A percentile compares a stretch with the other conserved stretches of the same genome.
phyloP scores from a whole-genome alignment of 805 yeast genomes.

The Jamesozyma lodderae region DNA sequence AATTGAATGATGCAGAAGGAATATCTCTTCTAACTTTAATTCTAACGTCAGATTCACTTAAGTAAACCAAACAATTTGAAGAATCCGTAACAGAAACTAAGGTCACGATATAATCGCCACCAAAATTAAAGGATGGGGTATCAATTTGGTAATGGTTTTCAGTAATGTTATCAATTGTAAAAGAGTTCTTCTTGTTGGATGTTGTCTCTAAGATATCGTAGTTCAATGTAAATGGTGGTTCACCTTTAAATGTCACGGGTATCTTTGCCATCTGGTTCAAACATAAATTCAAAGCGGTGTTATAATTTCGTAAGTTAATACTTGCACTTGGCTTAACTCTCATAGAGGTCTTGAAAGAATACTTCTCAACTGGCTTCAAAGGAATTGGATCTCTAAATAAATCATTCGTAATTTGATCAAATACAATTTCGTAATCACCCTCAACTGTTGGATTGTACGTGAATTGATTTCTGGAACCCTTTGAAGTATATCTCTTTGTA shows the following conservation, averaged over 20 bases:
- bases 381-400: constrained; percentile 41
- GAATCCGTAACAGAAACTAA: constrained; percentile 62
- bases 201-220: constrained; percentile 58
- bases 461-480: constrained; percentile 44
- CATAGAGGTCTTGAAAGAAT: constrained; percentile 60
- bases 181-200: constrained; percentile 40
- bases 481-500: constrained; percentile 31
- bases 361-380: constrained; percentile 32
- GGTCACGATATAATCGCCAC: constrained; percentile 65
- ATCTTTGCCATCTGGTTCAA: constrained; percentile 39
- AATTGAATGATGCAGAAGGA: constrained; percentile 47
- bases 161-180: constrained; percentile 34
- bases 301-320: constrained; percentile 16
- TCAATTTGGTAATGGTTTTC: constrained; percentile 34
- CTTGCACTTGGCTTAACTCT: constrained; percentile 56
- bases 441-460: constrained; percentile 69
- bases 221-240: constrained; percentile 62
- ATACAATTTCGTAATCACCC: constrained; percentile 72
- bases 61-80: constrained; percentile 68
- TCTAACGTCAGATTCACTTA: constrained; percentile 52
- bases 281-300: constrained; percentile 32
- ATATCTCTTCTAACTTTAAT: constrained; percentile 62
- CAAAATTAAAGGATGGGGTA: constrained; percentile 48
- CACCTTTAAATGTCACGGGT: constrained; percentile 63
- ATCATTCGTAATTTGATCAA: constrained; percentile 55